Percentiles rank a stretch among this genome's conserved stretches.
Conservation (phyloP, 345 rosid genomes). For the Euphorbia peplus region DNA sequence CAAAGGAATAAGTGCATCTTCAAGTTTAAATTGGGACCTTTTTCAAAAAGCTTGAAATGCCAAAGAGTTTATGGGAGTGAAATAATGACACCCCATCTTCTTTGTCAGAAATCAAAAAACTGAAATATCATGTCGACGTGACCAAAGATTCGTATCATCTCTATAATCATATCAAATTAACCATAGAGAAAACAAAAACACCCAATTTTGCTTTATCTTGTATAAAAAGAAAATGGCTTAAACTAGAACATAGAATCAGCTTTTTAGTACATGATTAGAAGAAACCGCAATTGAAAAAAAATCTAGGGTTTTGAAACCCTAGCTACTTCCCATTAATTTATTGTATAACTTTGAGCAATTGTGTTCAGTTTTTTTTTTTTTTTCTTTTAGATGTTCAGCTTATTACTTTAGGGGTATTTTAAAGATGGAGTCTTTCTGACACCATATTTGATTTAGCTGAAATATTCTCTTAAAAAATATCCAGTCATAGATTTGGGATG, state of each 20-base stretch:
- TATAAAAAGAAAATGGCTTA: background rate
- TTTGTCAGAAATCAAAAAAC: constrained; percentile 26
- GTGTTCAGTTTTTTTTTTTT: background rate
- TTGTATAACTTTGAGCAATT: too few species aligned
- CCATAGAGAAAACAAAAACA: too few species aligned
- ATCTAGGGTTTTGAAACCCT: constrained; percentile 21
- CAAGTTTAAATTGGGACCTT: background rate
- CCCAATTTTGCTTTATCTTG: too few species aligned
- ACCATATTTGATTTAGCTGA: too few species aligned
- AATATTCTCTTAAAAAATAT: background rate
- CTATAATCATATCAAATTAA: background rate
- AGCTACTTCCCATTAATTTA: constrained; percentile 7
- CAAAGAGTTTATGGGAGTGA: constrained; percentile 5
- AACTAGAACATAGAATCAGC: background rate
- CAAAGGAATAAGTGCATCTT: background rate
- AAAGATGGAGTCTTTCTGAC: too few species aligned
- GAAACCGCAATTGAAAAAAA: background rate
- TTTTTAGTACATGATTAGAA: background rate
- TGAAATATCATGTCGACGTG: constrained; percentile 42
- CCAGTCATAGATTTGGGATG: background rate
- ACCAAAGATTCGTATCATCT: constrained; percentile 33
- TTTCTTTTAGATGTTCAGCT: too few species aligned
- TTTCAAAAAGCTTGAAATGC: background rate
- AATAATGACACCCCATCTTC: constrained; percentile 25
- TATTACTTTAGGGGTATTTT: too few species aligned